Evolutionary conservation across 2,329 filamentous ascomycete genomes (phyloP), one percentile per base, ranked within the genome.

Genomic region (Colletotrichum horii): DNA sequence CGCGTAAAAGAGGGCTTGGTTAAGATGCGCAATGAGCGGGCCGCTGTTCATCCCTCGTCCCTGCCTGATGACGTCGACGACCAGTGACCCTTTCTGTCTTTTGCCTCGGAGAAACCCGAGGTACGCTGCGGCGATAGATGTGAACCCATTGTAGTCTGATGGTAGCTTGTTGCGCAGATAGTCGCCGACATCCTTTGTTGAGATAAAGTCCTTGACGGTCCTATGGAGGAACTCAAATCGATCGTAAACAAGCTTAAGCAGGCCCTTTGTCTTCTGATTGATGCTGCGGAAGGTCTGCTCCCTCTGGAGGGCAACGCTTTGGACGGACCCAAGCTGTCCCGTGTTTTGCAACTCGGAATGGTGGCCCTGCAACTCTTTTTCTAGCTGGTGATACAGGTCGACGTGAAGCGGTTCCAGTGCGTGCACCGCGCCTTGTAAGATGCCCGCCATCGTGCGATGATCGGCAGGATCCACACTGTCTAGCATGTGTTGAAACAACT

Each of bases 371-470:
- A 58, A 28, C 28, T 28, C 8, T 1, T 7, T 58, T 28, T 58
- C 55, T 3, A 58, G 4, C 14, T 58, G 55, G 8, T 28, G 9
- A 15, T 58, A 58, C 7, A 58, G 55, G 16, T 58, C 55, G 8
- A 58, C 19, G n/a, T 58, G 55, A 58, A 58, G 55, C 22, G 55
- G 55, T 58, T 58, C 55, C 15, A 28, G 26, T 26, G 55, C 55
- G 16, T 58, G 55, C 4, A 28, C 55, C 15, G 24, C 55, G 55
- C 22, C 55, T 3, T 58, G 55, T 28, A 58, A 19, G 15, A 28
- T 26, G 9, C 55, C 55, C 8, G 55, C 55, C 55, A 58, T 58
- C 1, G 14, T 58, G 26, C 8, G 3, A 28, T 58, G 55, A 28
- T 58, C 24, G 4, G 9, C 0, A 11, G 24, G 24, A 28, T 58